Evolutionary conservation across 495 filamentous ascomycete genomes (phyloP), one percentile per base, ranked within the genome.

Genomic region (Physcia stellaris): DNA sequence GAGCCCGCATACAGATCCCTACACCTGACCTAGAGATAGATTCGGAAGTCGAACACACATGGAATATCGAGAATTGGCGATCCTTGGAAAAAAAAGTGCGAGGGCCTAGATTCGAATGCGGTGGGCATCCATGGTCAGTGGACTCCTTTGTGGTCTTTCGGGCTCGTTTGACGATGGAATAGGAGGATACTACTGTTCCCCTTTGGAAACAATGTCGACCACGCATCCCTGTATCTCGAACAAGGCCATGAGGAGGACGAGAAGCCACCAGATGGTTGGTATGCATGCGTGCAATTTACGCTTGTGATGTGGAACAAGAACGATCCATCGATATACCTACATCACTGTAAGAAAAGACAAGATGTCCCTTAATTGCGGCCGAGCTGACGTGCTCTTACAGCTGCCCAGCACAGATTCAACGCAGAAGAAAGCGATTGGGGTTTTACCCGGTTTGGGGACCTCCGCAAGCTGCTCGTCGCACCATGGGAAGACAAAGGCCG

Each of bases 351-450:
- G 58, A 24, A 30, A 16, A n/a, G 19, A 4, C 23, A 34, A 4
- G 32, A 31, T 30, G 5, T 17, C 43, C 24, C 20, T 32, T 10
- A 44, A 30, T 32, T 37, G 35, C 41, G 26, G 40, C 23, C 50
- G 56, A 33, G 15, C 39, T 41, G 26, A 46, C 32, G 13, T 30
- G 4, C 42, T 20, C 24, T 6, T 39, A 9, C 49, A 76, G 72
- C 70, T 41, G 72, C 72, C 31, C 84, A 85, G 41, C 90, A 99
- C 51, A 79, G 90, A 37, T 99, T 94, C 54, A 94, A 83, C 9
- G 79, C 77, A 28, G 88, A 95, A 16, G 90, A 99, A 60, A 83
- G 83, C n/a, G 90, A 99, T 49, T 99, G 90, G 90, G 90, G 90
- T 1, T 99, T 99, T 52, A 96, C 92, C 4, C 61, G 86, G 37